A percentile compares a stretch with the other conserved stretches of the same genome.
Conservation (phyloP, 441 rosid genomes). For the Sinapis alba region DNA sequence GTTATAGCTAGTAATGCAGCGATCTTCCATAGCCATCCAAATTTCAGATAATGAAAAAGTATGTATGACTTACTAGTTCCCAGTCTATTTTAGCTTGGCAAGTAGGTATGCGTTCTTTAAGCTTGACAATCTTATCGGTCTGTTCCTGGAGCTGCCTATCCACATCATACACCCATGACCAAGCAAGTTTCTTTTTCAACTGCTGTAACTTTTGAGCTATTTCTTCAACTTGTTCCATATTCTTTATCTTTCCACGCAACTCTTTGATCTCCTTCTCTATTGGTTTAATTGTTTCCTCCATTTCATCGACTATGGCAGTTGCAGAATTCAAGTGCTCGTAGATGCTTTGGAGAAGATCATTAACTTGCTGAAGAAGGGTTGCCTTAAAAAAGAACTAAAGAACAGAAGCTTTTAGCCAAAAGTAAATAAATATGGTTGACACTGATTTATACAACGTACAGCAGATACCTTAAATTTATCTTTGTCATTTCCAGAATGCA, state of each 20-base stretch:
- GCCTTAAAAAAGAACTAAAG: conserved; percentile 91
- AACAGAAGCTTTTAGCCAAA: conserved; percentile 40
- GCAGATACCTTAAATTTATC: conserved; percentile 83
- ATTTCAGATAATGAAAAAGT: conserved; percentile 10
- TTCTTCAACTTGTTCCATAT: conserved; percentile 84
- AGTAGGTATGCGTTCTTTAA: conserved; percentile 78
- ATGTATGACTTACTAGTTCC: conserved; percentile 56
- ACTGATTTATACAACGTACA: conserved; percentile 7
- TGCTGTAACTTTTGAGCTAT: conserved; percentile 70
- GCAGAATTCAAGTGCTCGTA: conserved; percentile 58
- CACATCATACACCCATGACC: conserved; percentile 86
- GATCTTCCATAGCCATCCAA: background rate
- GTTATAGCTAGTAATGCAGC: background rate
- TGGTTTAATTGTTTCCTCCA: conserved; percentile 73
- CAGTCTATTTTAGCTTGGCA: conserved; percentile 85
- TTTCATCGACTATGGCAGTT: conserved; percentile 60
- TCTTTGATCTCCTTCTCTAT: conserved; percentile 68
- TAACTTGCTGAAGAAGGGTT: conserved; percentile 92
- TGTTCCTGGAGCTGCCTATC: conserved; percentile 70
- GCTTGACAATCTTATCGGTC: conserved; percentile 52
- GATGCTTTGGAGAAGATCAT: conserved; percentile 75
- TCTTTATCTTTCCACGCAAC: conserved; percentile 69
- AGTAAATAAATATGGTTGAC: background rate
- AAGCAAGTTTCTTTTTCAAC: conserved; percentile 80
- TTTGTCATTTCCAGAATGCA: conserved; percentile 92